phyloP scores from a whole-genome alignment of 306 rosid genomes.

The Prosopis cineraria region DNA sequence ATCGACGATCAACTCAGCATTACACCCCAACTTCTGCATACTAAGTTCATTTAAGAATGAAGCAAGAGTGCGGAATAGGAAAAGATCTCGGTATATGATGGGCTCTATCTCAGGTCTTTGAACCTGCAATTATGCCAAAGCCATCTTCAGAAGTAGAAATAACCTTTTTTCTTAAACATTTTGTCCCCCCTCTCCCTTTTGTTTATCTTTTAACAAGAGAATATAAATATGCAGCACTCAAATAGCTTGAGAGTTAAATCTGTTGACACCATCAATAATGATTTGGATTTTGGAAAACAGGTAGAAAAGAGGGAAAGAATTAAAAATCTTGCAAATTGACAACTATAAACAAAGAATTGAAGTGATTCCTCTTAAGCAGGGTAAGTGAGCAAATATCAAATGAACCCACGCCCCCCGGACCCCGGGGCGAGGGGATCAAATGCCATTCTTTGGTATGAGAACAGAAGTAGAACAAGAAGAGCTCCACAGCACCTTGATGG shows the following conservation, averaged over 20 bases:
- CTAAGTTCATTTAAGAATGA: slow-evolving; percentile 90
- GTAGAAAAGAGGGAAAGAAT: slow-evolving; percentile 2
- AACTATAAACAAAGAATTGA: background rate
- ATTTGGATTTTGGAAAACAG: slow-evolving; percentile 21
- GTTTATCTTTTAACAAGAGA: slow-evolving; percentile 29
- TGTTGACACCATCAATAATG: slow-evolving; percentile 2
- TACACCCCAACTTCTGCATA: slow-evolving; percentile 91
- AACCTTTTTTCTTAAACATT: slow-evolving; percentile 13
- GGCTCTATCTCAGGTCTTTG: slow-evolving; percentile 97
- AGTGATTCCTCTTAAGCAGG: slow-evolving; percentile 14
- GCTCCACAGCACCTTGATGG: slow-evolving; percentile 75
- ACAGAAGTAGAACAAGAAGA: slow-evolving; percentile 20
- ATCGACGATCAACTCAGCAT: slow-evolving; percentile 98
- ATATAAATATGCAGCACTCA: slow-evolving; percentile 14
- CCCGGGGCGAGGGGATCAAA: too few species aligned
- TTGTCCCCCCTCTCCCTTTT: background rate
- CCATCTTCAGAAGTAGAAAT: slow-evolving; percentile 22
- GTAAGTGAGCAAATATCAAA: slow-evolving; percentile 22
- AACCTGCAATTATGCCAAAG: slow-evolving; percentile 58
- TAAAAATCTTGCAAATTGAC: background rate
- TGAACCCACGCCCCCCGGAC: too few species aligned
- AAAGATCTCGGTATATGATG: slow-evolving; percentile 90
- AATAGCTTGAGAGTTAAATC: slow-evolving; percentile 1
- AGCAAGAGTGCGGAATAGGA: slow-evolving; percentile 92
- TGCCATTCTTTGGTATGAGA: background rate